Percentiles rank a stretch among this genome's conserved stretches.
Evolutionary conservation across 1,139 yeast genomes (phyloP).

Genomic region (Torulaspora pretoriensis): DNA sequence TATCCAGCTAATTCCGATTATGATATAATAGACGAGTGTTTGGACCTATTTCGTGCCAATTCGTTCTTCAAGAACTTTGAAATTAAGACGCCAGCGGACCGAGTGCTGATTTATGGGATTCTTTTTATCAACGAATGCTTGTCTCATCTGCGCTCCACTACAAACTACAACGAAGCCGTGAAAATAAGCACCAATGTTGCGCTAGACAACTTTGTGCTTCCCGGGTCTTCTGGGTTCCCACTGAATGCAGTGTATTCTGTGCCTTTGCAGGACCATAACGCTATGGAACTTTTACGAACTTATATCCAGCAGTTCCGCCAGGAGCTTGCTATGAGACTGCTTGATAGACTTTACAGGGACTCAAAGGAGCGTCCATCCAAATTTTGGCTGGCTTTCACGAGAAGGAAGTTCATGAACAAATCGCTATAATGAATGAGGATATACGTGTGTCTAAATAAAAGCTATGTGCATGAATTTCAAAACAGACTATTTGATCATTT

Average conservation of each 20-base stretch:
- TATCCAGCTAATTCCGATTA: constrained; percentile 78
- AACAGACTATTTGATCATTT: constrained; percentile 3
- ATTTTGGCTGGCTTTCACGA: constrained; percentile 93
- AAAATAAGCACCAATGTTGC: constrained; percentile 76
- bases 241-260: constrained; percentile 70
- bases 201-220: constrained; percentile 81
- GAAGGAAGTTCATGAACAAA: constrained; percentile 93
- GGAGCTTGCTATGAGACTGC: constrained; percentile 78
- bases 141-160: constrained; percentile 49
- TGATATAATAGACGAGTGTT: constrained; percentile 85
- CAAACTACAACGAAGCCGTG: constrained; percentile 59
- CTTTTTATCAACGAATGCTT: constrained; percentile 83
- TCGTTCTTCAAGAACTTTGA: constrained; percentile 95
- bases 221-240: constrained; percentile 95
- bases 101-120: constrained; percentile 95
- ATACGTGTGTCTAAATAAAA: background rate
- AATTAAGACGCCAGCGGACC: constrained; percentile 91
- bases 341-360: constrained; percentile 65
- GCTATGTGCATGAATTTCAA: constrained; percentile 8
- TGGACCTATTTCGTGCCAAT: constrained; percentile 91
- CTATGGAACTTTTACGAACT: constrained; percentile 70
- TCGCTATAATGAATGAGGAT: constrained; percentile 8
- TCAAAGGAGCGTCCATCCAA: constrained; percentile 57
- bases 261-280: constrained; percentile 70
- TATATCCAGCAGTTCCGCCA: constrained; percentile 92